phyloP scores from a whole-genome alignment of 2,329 filamentous ascomycete genomes.

The Coleophoma eucalyptorum region DNA sequence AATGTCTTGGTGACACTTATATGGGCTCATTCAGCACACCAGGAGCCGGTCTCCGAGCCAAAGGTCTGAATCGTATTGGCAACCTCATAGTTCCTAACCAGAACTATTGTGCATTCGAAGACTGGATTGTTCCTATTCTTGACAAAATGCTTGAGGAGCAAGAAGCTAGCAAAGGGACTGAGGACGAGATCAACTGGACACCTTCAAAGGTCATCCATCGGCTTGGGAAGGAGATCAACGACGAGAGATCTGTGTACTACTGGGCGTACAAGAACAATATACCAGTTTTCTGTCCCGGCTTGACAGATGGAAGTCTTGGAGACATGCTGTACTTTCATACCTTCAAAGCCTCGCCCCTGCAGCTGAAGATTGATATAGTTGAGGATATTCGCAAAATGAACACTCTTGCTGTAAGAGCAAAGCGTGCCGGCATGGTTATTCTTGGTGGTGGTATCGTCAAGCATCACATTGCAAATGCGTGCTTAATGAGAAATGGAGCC shows the following conservation, averaged over 20 bases:
- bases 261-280: slow-evolving; percentile 98
- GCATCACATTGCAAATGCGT: slow-evolving; percentile 97
- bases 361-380: slow-evolving; percentile 85
- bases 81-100: slow-evolving; percentile 94
- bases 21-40: slow-evolving; percentile 78
- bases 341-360: slow-evolving; percentile 79
- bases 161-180: slow-evolving; percentile 68
- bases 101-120: slow-evolving; percentile 97
- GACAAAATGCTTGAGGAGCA: slow-evolving; percentile 93
- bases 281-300: slow-evolving; percentile 91
- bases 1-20: slow-evolving; percentile 93
- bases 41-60: slow-evolving; percentile 73
- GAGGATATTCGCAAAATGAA: slow-evolving; percentile 93
- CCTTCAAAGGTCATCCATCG: slow-evolving; percentile 88
- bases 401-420: slow-evolving; percentile 82
- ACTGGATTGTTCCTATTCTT: slow-evolving; percentile 96
- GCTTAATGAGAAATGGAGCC: slow-evolving; percentile 94
- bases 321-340: slow-evolving; percentile 99
- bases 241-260: slow-evolving; percentile 89
- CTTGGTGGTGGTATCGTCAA: slow-evolving; percentile 94
- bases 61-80: slow-evolving; percentile 92
- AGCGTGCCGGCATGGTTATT: slow-evolving; percentile 90
- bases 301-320: slow-evolving; percentile 91
- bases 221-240: slow-evolving; percentile 89
- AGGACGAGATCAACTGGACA: slow-evolving; percentile 81